These are phyloP conservation scores for Glebionis coronaria DNA, from an alignment of 129 eudicot genomes.

Conservation along the genomic window DNA sequence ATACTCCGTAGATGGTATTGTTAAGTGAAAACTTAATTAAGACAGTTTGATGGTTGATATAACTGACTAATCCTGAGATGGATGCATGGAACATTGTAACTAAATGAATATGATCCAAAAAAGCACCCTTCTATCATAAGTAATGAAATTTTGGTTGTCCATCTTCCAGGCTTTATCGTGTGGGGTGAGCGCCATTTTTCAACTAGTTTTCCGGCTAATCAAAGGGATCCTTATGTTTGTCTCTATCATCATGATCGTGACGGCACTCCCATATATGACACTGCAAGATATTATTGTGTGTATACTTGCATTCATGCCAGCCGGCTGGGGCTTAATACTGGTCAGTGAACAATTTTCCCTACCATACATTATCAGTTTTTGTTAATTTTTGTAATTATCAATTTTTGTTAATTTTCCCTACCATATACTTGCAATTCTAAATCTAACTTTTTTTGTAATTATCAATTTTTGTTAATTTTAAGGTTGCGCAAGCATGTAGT, in stretches of 20 bases:
- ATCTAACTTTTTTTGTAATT: conserved; percentile 1
- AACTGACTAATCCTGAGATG: too few relatives aligned
- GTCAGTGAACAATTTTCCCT: conserved; percentile 36
- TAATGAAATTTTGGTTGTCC: neutral
- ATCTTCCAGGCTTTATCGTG: conserved; percentile 59
- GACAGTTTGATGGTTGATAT: too few relatives aligned
- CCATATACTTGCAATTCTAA: too few relatives aligned
- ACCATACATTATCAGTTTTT: neutral
- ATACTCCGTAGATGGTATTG: too few relatives aligned
- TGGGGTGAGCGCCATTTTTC: conserved; percentile 72
- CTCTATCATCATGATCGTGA: conserved; percentile 63
- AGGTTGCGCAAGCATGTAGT: conserved; percentile 94
- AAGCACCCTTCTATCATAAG: neutral
- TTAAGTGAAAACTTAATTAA: too few relatives aligned
- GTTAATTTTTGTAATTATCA: neutral
- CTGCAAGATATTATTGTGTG: conserved; percentile 82
- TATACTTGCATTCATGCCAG: conserved; percentile 94
- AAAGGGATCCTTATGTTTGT: conserved; percentile 85
- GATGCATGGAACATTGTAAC: too few relatives aligned
- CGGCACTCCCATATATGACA: conserved; percentile 80
- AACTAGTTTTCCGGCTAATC: conserved; percentile 80
- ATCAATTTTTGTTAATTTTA: too few relatives aligned
- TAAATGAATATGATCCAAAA: neutral
- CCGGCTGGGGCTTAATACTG: conserved; percentile 97
- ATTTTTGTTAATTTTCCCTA: neutral